phyloP scores from a whole-genome alignment of 1,139 yeast species.

The Scheffersomyces insectosa region DNA sequence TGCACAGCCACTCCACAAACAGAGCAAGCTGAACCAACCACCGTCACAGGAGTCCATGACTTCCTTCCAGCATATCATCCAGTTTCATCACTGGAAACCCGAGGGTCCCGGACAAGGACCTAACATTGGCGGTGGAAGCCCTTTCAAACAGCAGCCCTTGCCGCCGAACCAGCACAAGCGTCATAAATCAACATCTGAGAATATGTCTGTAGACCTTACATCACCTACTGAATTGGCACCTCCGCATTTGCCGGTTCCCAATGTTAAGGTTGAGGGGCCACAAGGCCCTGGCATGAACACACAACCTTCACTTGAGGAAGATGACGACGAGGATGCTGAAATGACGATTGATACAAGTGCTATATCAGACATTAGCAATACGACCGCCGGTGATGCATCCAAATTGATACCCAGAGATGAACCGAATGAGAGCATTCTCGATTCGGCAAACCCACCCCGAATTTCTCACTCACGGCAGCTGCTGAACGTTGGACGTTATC shows the following conservation, averaged over 20 bases:
- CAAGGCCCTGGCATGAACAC: not conserved
- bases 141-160: conserved; percentile 10
- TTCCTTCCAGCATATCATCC: conserved; percentile 52
- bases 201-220: conserved; percentile 16
- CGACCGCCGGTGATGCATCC: conserved; percentile 4
- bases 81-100: conserved; percentile 56
- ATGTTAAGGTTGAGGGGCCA: not conserved
- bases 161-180: conserved; percentile 18
- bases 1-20: conserved; percentile 46
- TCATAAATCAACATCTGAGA: conserved; percentile 18
- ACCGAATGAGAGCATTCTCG: conserved; percentile 8
- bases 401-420: conserved; percentile 7
- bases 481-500: conserved; percentile 19
- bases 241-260: conserved; percentile 4
- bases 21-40: conserved; percentile 32
- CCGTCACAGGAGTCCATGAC: conserved; percentile 54
- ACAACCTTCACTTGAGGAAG: conserved; percentile 1
- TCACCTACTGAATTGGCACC: conserved; percentile 4
- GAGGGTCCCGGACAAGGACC: conserved; percentile 27
- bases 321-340: conserved; percentile 11
- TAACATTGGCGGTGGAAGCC: conserved; percentile 10
- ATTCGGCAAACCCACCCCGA: conserved; percentile 9
- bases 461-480: conserved; percentile 11
- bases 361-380: conserved; percentile 9
- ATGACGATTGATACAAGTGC: conserved; percentile 4